Evolutionary conservation across 2,329 filamentous ascomycete genomes (phyloP).

Genomic region (Monosporascus cannonballus): DNA sequence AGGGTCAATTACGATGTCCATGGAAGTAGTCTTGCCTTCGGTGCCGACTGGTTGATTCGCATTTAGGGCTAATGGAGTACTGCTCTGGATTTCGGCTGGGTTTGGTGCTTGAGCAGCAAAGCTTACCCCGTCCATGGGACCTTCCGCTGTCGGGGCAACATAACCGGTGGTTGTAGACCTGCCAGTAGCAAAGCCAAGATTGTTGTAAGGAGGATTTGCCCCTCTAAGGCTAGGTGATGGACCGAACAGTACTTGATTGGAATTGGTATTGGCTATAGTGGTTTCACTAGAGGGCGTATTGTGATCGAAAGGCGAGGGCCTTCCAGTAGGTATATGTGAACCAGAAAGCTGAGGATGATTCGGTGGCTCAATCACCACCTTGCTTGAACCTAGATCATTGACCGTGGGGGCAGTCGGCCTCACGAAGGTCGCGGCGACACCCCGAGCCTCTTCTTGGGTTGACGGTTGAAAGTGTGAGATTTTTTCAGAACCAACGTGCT

Average conservation of each 20-base stretch:
- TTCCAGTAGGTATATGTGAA: too few relatives aligned
- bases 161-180: neutral
- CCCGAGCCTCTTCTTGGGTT: neutral
- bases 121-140: neutral
- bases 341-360: neutral
- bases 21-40: conserved; percentile 6
- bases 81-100: neutral
- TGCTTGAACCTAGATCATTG: neutral
- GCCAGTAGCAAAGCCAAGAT: neutral
- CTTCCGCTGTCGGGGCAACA: neutral
- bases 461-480: neutral
- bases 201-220: neutral
- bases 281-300: neutral
- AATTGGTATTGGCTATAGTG: too few relatives aligned
- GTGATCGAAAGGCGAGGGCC: neutral
- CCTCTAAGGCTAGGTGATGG: neutral
- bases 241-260: neutral
- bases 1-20: conserved; percentile 16
- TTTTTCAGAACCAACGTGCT: too few relatives aligned
- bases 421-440: neutral
- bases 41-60: neutral
- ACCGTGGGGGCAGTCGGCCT: neutral
- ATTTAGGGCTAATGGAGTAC: neutral
- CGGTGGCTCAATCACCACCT: neutral
- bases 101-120: neutral